phyloP scores from a whole-genome alignment of 129 eudicot genomes.

The Dittrichia graveolens region DNA sequence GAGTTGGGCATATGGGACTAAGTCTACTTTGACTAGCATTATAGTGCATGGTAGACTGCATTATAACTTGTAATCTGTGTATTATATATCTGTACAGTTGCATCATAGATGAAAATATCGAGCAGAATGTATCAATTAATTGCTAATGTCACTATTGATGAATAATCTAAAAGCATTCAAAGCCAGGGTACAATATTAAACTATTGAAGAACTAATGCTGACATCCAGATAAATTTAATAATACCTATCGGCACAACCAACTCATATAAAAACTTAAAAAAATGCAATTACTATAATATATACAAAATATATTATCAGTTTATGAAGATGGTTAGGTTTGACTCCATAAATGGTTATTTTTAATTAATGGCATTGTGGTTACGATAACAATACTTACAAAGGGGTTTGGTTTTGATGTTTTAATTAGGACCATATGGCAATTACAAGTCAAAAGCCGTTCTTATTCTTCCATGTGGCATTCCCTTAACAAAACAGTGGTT shows the following conservation, averaged over 20 bases:
- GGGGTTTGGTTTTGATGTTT: constrained; percentile 19
- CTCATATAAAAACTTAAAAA: neutral
- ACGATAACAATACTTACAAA: neutral
- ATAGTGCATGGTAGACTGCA: neutral
- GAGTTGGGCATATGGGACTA: neutral
- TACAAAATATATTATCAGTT: constrained; percentile 3
- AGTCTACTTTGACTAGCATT: neutral
- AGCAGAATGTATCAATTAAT: constrained; percentile 3
- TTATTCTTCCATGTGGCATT: constrained; percentile 43
- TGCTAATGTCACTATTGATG: constrained; percentile 15
- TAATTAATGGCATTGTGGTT: neutral
- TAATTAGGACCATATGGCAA: constrained; percentile 28
- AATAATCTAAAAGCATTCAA: constrained; percentile 30
- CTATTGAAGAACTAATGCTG: constrained; percentile 27
- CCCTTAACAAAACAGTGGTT: constrained; percentile 30
- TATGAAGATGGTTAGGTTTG: constrained; percentile 26
- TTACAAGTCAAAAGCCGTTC: constrained; percentile 40
- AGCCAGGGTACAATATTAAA: constrained; percentile 27
- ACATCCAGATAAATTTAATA: constrained; percentile 23
- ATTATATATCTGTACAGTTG: neutral
- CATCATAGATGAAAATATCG: neutral
- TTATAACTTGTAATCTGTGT: constrained; percentile 3
- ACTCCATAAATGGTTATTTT: constrained; percentile 3
- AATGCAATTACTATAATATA: neutral
- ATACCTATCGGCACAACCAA: constrained; percentile 1